Evolutionary conservation across 1,284 basidiomycete species (phyloP), one percentile per base, ranked within the genome.

Genomic region (Rhodotorula sp.): DNA sequence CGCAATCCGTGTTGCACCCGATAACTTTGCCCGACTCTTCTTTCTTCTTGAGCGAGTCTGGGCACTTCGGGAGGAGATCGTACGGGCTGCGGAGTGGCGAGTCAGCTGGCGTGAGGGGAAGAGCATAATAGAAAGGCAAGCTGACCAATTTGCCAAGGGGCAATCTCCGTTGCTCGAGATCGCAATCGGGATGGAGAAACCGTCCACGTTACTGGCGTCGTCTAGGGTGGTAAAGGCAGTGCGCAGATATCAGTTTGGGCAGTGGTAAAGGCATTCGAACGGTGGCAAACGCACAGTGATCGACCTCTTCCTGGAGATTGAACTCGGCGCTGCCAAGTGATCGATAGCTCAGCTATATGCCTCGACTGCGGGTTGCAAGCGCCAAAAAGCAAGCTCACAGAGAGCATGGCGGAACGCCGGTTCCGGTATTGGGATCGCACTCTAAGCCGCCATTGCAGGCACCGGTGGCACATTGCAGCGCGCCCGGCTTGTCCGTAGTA

Each of bases 161-260:
- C 68, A 69, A 38, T 69, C 68, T 2, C 28, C 54, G 3, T 43
- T 49, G 49, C 34, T 69, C 7, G 68, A 66, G 31, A 69, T 66
- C 1, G 59, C 52, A 2, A 61, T 10, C 0, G 59, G 59, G 14
- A 69, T n/a, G 48, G 65, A 66, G 54, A 62, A 66, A 15, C 68
- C 68, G 6, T 69, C 67, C 5, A 64, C 62, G 19, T 61, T 60
- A 15, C 26, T 34, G 3, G 38, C 38, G 14, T 64, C 67, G 52
- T 69, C 61, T 68, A 26, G 23, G 5, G 18, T 19, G 49, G 48
- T 31, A 26, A 31, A 56, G 19, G 21, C 10, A 2, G 28, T 5
- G 26, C 18, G 14, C 10, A 15, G n/a, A 7, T 7, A 18, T 26
- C 16, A 47, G 58, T 2, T 49, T 45, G 16, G 23, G 16, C 19